Conservation (phyloP, 805 yeast species). For the Candida taoyuanica region DNA sequence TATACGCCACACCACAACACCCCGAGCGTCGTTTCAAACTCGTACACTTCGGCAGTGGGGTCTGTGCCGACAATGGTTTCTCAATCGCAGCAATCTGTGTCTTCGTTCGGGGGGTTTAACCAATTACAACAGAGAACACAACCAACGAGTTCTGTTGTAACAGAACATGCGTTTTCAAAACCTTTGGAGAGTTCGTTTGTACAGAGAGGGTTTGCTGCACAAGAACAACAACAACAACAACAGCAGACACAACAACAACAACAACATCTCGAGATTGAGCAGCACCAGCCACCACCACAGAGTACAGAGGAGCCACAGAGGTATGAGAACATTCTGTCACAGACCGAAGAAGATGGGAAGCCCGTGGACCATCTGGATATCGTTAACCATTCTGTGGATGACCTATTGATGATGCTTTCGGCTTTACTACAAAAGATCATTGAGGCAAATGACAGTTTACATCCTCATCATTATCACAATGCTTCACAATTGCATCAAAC, state of each 20-base stretch:
- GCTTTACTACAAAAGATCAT: conserved; percentile 81
- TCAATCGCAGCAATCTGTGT: conserved; percentile 7
- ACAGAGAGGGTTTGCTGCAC: conserved; percentile 13
- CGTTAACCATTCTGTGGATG: conserved; percentile 77
- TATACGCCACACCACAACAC: conserved; percentile 40
- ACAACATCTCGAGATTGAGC: conserved; percentile 6
- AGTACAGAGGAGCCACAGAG: conserved; percentile 10
- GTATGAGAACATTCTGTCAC: conserved; percentile 9
- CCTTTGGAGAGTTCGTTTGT: conserved; percentile 11
- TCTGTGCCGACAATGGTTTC: conserved; percentile 21
- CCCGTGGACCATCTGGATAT: conserved; percentile 40
- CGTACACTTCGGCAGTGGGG: conserved; percentile 34
- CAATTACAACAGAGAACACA: conserved; percentile 37
- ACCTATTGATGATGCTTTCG: conserved; percentile 78
- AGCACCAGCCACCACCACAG: conserved; percentile 14
- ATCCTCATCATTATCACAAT: conserved; percentile 43
- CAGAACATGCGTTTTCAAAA: conserved; percentile 18
- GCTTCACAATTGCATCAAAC: conserved; percentile 27
- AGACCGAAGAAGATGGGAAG: conserved; percentile 6
- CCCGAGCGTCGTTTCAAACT: conserved; percentile 44
- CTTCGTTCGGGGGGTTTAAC: conserved; percentile 25
- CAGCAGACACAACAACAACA: conserved; percentile 16
- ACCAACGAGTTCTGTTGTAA: conserved; percentile 47
- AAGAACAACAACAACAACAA: conserved; percentile 1
- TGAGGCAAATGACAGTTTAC: conserved; percentile 82